Conservation (phyloP, 495 filamentous ascomycete genomes). For the Aspergillus ellipticus region DNA sequence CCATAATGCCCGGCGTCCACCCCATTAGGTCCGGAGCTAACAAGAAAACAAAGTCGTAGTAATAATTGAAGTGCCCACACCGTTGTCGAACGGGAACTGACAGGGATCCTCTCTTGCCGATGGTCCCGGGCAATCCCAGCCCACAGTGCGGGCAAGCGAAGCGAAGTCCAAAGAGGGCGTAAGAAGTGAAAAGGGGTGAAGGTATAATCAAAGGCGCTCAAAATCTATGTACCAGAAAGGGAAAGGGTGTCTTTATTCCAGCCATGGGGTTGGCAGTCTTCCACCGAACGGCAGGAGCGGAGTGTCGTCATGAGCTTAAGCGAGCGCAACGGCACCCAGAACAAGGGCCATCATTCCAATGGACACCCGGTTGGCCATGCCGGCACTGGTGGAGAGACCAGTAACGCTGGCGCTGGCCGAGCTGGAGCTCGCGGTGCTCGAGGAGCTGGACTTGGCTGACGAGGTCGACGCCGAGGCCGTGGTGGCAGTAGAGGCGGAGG, state of each 20-base stretch:
- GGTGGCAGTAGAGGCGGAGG: constrained; percentile 11
- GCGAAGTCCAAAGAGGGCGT: neutral
- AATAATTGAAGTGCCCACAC: neutral
- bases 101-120: neutral
- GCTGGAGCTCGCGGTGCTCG: constrained; percentile 8
- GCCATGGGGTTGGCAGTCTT: neutral
- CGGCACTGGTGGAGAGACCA: constrained; percentile 38
- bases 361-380: constrained; percentile 35
- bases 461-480: constrained; percentile 1
- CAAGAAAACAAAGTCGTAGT: neutral
- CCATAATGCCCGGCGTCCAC: neutral
- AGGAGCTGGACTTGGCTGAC: neutral
- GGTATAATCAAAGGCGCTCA: constrained; percentile 3
- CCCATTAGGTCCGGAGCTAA: neutral
- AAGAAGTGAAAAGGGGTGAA: constrained; percentile 2
- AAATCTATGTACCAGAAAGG: constrained; percentile 9
- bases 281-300: neutral
- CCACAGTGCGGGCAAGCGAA: neutral
- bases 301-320: constrained; percentile 22
- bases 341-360: constrained; percentile 36
- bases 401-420: constrained; percentile 61
- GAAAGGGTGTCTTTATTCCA: constrained; percentile 1
- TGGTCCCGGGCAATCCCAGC: neutral
- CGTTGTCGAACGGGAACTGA: neutral
- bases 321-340: constrained; percentile 29